Conservation (phyloP, 352 stramenopile species). For the Globisporangium cystogenes region DNA sequence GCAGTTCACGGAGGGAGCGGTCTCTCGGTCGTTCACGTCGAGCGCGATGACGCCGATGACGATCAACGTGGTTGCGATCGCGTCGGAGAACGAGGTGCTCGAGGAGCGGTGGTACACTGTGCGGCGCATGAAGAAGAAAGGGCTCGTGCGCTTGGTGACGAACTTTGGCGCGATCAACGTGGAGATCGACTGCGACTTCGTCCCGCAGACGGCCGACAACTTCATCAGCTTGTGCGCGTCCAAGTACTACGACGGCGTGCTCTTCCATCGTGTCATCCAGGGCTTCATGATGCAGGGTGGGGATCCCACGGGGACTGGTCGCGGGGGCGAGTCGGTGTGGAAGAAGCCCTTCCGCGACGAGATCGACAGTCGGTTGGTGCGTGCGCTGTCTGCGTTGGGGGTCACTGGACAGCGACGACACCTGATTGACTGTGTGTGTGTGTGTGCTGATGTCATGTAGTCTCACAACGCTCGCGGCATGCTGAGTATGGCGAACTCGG, state of each 20-base stretch:
- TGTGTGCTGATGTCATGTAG: conserved; percentile 18
- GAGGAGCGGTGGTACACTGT: conserved; percentile 86
- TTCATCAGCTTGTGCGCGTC: conserved; percentile 93
- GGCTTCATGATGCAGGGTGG: conserved; percentile 97
- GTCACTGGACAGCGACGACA: neutral
- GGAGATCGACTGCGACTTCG: conserved; percentile 96
- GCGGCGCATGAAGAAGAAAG: conserved; percentile 93
- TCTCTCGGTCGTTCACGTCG: conserved; percentile 94
- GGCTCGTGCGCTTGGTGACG: conserved; percentile 94
- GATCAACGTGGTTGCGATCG: conserved; percentile 37
- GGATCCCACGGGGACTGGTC: conserved; percentile 93
- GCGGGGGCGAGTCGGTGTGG: conserved; percentile 93
- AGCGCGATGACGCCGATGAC: conserved; percentile 83
- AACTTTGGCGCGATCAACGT: conserved; percentile 94
- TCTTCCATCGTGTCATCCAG: conserved; percentile 96
- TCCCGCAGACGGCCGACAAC: conserved; percentile 94
- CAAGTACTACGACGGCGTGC: conserved; percentile 92
- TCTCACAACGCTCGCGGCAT: conserved; percentile 88
- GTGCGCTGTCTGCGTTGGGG: too few relatives aligned
- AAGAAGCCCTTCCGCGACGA: conserved; percentile 95
- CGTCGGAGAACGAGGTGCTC: conserved; percentile 53
- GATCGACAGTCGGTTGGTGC: conserved; percentile 93
- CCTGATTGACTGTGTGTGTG: neutral
- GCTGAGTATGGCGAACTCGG: conserved; percentile 97
- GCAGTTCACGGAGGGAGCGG: conserved; percentile 86